Evolutionary conservation across 768 basidiomycete species (phyloP).

Genomic region (Amanita thiersii): DNA sequence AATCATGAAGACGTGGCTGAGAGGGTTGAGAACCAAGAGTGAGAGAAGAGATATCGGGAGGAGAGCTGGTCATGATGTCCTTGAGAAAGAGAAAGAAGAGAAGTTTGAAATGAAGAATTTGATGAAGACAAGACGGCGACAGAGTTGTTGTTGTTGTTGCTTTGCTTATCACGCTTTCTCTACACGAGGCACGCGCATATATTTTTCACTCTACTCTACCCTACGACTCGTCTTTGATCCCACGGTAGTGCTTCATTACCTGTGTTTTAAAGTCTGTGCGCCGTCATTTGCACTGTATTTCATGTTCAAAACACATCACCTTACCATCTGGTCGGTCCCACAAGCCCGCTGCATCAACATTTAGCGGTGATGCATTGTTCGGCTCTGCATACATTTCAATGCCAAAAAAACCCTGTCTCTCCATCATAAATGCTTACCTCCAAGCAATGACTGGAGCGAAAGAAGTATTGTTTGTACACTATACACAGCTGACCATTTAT

Average conservation of each 20-base stretch:
- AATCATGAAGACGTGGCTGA: slow-evolving; percentile 78
- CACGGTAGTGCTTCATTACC: slow-evolving; percentile 7
- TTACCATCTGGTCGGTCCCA: slow-evolving; percentile 70
- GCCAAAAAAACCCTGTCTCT: slow-evolving; percentile 3
- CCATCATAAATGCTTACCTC: slow-evolving; percentile 46
- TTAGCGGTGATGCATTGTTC: slow-evolving; percentile 88
- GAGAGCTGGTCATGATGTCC: slow-evolving; percentile 69
- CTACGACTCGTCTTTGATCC: not conserved
- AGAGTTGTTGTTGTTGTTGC: slow-evolving; percentile 21
- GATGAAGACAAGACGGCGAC: slow-evolving; percentile 19
- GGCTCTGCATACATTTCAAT: slow-evolving; percentile 53
- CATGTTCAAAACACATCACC: slow-evolving; percentile 11
- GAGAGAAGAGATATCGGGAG: slow-evolving; percentile 73
- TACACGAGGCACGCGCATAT: not conserved
- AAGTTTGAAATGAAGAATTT: slow-evolving; percentile 18
- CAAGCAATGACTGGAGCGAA: slow-evolving; percentile 81
- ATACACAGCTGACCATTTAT: slow-evolving; percentile 92
- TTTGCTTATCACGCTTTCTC: slow-evolving; percentile 17
- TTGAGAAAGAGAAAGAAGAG: slow-evolving; percentile 20
- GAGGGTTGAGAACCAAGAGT: slow-evolving; percentile 69
- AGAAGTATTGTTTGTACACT: slow-evolving; percentile 86
- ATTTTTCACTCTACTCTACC: not conserved
- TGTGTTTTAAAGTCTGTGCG: slow-evolving; percentile 1
- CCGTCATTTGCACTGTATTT: not conserved
- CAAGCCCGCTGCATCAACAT: slow-evolving; percentile 75